Conservation (phyloP, 2,329 filamentous ascomycete species). For the Orbilia ellipsospora region DNA sequence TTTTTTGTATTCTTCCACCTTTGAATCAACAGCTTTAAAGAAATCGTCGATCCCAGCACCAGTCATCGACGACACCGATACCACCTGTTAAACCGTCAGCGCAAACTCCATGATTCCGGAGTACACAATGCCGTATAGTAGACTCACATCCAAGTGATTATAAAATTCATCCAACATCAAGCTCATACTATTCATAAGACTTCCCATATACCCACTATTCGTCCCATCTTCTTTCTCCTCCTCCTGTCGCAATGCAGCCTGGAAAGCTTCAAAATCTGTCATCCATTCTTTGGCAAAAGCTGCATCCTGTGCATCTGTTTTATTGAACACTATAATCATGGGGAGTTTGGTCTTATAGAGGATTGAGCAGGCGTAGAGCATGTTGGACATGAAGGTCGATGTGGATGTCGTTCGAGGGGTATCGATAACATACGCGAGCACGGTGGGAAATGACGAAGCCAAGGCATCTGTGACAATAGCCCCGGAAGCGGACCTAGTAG, state of each 20-base stretch:
- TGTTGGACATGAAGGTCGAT: slow-evolving; percentile 99
- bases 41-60: slow-evolving; percentile 93
- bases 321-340: slow-evolving; percentile 99
- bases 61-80: slow-evolving; percentile 92
- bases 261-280: slow-evolving; percentile 98
- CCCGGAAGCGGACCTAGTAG: slow-evolving; percentile 73
- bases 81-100: slow-evolving; percentile 65
- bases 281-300: slow-evolving; percentile 98
- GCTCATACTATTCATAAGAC: slow-evolving; percentile 95
- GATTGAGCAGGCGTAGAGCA: slow-evolving; percentile 98
- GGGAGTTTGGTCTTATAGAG: slow-evolving; percentile 98
- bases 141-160: slow-evolving; percentile 77
- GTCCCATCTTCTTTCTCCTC: slow-evolving; percentile 75
- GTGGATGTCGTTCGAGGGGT: slow-evolving; percentile 93
- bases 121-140: neutral
- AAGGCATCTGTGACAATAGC: slow-evolving; percentile 93
- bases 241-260: slow-evolving; percentile 82
- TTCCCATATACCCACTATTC: slow-evolving; percentile 92
- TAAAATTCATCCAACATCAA: slow-evolving; percentile 98
- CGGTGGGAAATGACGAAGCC: slow-evolving; percentile 92
- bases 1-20: slow-evolving; percentile 84
- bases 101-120: neutral
- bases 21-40: slow-evolving; percentile 86
- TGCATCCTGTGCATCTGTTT: slow-evolving; percentile 93
- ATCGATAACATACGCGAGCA: slow-evolving; percentile 84